Base-by-base conservation (phyloP, 1,284 basidiomycete species). In the Austropuccinia psidii region DNA sequence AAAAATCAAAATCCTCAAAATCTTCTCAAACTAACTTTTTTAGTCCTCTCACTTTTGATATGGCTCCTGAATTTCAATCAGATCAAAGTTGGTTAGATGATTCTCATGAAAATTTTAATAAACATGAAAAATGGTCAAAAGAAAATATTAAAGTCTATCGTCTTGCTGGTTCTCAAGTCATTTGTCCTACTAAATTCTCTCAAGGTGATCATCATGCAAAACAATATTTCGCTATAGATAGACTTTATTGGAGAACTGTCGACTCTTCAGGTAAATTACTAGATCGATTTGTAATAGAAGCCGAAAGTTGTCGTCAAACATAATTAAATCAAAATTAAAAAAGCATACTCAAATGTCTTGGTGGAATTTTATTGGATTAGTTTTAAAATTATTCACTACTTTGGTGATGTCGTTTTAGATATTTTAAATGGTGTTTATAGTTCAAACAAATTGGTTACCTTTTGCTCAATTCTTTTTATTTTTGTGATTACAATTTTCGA, bases 251-350 rank as follows among this genome's bases (percentile, higher is more conserved):
- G 55, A 54, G 68, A n/a, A 70, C 57, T 15, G 39, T 70, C 55
- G 57, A 49, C 41, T 41, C 45, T 19, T 60, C 58, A 52, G 68
- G 68, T 9, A 70, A 55, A 52, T n/a, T 39, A 13, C 45, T 70
- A 17, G 68, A 70, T 52, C 41, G 57, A 27, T 70, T 70, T 27
- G 68, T 70, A 29, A 43, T 70, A 29, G 68, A 70, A 52, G 68
- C 68, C 13, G 33, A 43, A 1, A 61, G 55, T 58, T 70, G 68
- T 52, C 55, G 68, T 37, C 57, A 35, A 67, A 54, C 57, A 33
- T 49, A 24, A 3, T 49, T 4, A 49, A 49, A 49, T 7, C 15
- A 7, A 11, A 21, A n/a, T n/a, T n/a, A n/a, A n/a, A n/a, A n/a
- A n/a, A n/a, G n/a, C n/a, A n/a, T n/a, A n/a, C n/a, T n/a, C n/a